A percentile compares a stretch with the other conserved stretches of the same genome.
Evolutionary conservation across 2,329 filamentous ascomycete species (phyloP).

Genomic region (Neonectria hederae): DNA sequence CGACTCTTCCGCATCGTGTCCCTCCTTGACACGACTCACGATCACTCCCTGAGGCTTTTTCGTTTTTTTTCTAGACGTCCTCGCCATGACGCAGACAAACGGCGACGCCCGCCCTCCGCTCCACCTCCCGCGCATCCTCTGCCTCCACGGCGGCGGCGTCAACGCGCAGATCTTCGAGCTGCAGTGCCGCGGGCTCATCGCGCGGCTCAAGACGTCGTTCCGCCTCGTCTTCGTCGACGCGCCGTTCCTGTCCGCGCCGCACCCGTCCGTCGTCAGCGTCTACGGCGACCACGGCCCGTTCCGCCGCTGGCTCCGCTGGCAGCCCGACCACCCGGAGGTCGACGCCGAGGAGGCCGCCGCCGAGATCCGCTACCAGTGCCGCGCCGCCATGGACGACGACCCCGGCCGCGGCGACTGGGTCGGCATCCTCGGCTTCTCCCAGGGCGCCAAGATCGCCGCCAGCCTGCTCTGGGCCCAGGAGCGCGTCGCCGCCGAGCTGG

Average conservation of each 20-base stretch:
- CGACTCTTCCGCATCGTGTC: not conserved
- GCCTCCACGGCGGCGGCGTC: slow-evolving; percentile 82
- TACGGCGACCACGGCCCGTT: slow-evolving; percentile 76
- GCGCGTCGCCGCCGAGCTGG: slow-evolving; percentile 53
- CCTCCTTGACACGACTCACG: not conserved
- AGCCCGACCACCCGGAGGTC: slow-evolving; percentile 63
- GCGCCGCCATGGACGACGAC: slow-evolving; percentile 61
- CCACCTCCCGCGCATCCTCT: slow-evolving; percentile 73
- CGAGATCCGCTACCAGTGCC: slow-evolving; percentile 52
- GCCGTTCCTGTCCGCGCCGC: slow-evolving; percentile 70
- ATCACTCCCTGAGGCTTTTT: not conserved
- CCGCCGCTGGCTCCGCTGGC: slow-evolving; percentile 69
- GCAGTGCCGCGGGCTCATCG: slow-evolving; percentile 68
- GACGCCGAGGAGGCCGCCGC: slow-evolving; percentile 55
- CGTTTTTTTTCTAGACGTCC: not conserved
- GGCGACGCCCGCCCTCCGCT: slow-evolving; percentile 26
- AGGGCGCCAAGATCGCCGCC: slow-evolving; percentile 70
- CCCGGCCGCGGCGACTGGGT: slow-evolving; percentile 67
- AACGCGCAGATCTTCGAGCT: slow-evolving; percentile 74
- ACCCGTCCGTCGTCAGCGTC: slow-evolving; percentile 69
- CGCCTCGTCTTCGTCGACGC: slow-evolving; percentile 78
- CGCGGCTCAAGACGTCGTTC: slow-evolving; percentile 64
- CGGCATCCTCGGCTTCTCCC: slow-evolving; percentile 71
- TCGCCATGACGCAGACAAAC: slow-evolving; percentile 14
- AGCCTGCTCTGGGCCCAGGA: slow-evolving; percentile 72